phyloP scores from a whole-genome alignment of 2,329 filamentous ascomycete genomes.

The Trichoderma pleuroti region DNA sequence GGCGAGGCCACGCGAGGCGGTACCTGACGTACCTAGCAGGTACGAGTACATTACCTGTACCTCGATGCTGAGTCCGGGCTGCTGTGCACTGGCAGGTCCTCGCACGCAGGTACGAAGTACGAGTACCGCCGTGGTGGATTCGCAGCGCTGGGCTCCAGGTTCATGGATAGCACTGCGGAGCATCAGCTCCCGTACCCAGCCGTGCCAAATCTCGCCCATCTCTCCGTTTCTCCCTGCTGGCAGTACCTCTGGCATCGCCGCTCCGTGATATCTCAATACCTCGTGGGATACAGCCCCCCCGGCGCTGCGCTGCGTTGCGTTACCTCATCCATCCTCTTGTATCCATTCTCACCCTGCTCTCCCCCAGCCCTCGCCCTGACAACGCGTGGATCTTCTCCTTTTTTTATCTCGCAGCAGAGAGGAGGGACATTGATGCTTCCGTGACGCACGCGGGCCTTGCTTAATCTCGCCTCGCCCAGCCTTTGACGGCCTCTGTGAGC shows the following conservation, averaged over 20 bases:
- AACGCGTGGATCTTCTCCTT: slow-evolving; percentile 19
- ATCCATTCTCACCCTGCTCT: slow-evolving; percentile 11
- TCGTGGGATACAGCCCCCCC: not conserved
- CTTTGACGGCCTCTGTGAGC: slow-evolving; percentile 2
- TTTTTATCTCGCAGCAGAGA: slow-evolving; percentile 17
- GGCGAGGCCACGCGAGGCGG: not conserved
- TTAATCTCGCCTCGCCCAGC: slow-evolving; percentile 15
- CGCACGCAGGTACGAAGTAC: not conserved
- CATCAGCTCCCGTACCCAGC: not conserved
- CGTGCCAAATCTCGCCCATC: not conserved
- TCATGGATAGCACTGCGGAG: not conserved
- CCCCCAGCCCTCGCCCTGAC: slow-evolving; percentile 11
- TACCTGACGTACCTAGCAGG: not conserved
- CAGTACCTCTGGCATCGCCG: not conserved
- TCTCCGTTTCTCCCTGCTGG: not conserved
- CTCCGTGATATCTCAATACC: not conserved
- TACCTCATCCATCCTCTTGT: slow-evolving; percentile 13
- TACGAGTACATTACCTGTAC: not conserved
- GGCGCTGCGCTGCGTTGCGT: slow-evolving; percentile 4
- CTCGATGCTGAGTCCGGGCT: not conserved
- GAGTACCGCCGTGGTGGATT: not conserved
- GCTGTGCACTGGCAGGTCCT: not conserved
- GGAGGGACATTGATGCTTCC: slow-evolving; percentile 16
- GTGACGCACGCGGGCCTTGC: slow-evolving; percentile 17
- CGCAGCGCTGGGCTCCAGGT: not conserved